Conservation (phyloP, 148 eudicot genomes). For the Selenicereus undatus region DNA sequence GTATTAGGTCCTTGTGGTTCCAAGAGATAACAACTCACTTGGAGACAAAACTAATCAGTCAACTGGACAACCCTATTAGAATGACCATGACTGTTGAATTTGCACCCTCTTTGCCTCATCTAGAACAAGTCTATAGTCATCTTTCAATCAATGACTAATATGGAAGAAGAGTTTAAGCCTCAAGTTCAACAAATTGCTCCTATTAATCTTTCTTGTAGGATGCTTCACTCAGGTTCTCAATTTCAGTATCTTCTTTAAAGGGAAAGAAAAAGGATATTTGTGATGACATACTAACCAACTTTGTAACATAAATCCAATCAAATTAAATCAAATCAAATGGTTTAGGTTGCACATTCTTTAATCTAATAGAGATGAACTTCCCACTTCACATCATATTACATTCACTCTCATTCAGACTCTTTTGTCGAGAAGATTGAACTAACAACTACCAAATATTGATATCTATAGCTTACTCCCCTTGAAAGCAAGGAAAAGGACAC, state of each 20-base stretch:
- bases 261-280: not conserved
- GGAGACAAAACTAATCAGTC: not conserved
- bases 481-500: not conserved
- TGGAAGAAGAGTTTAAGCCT: not conserved
- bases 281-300: not conserved
- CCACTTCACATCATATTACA: not conserved
- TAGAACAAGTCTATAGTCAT: constrained; percentile 8
- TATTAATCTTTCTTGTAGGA: not conserved
- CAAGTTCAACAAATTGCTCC: not conserved
- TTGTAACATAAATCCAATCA: not conserved
- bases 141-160: not conserved
- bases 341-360: not conserved
- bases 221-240: constrained; percentile 1
- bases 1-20: not conserved
- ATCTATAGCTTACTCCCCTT: not conserved
- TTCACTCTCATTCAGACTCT: not conserved
- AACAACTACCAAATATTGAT: not conserved
- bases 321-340: not conserved
- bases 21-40: not conserved
- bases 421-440: not conserved
- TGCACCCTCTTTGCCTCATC: not conserved
- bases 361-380: not conserved
- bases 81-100: not conserved
- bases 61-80: not conserved
- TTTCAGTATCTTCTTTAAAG: not conserved